These are phyloP conservation scores for Cucumis melo DNA, from an alignment of 306 rosid species.

Conservation along the genomic window DNA sequence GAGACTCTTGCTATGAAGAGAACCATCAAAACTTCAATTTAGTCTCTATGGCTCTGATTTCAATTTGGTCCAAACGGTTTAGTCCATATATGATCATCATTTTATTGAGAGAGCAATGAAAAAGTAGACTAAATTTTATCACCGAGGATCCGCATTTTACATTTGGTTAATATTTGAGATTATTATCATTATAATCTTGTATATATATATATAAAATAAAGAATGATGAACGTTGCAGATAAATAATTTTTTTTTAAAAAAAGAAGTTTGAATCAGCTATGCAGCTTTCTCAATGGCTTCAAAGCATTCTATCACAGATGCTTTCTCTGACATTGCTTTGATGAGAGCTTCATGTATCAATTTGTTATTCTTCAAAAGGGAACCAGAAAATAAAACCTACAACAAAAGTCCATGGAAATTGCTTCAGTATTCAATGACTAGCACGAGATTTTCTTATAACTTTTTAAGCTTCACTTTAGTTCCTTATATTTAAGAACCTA, in stretches of 20 bases:
- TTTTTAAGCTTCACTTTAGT: background rate
- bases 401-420: background rate
- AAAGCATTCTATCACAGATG: slow-evolving; percentile 62
- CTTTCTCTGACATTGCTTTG: slow-evolving; percentile 51
- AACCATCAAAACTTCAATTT: background rate
- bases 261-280: slow-evolving; percentile 6
- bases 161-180: background rate
- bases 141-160: background rate
- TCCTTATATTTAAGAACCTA: background rate
- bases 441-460: background rate
- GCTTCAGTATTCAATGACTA: background rate
- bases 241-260: no score
- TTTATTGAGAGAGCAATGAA: background rate
- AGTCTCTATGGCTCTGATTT: background rate
- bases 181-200: no score
- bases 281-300: slow-evolving; percentile 64
- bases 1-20: no score
- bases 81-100: background rate
- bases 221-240: background rate
- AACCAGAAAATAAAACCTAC: slow-evolving; percentile 75
- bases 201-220: background rate
- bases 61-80: no score
- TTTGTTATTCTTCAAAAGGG: slow-evolving; percentile 71
- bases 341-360: slow-evolving; percentile 53
- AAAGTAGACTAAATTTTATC: background rate